Base-by-base conservation (phyloP, 257 asterid species). In the Lantana camara region DNA sequence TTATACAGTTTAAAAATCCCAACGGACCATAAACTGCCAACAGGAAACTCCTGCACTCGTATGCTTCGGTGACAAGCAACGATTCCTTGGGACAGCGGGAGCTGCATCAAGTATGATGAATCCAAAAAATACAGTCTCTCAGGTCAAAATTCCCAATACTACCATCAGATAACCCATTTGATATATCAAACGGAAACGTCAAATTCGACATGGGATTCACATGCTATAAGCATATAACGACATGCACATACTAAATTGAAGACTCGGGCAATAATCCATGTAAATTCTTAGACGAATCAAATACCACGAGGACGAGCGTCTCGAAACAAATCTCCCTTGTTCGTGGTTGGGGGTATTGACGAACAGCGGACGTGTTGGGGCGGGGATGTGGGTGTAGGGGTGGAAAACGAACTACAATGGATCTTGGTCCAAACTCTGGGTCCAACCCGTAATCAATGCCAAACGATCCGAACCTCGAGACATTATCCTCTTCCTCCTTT, bases 21-120 rank as follows among this genome's bases (percentile, higher is more conserved):
- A n/a, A n/a, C n/a, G n/a, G n/a, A n/a, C n/a, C n/a, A n/a, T n/a
- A n/a, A n/a, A n/a, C n/a, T n/a, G n/a, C n/a, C n/a, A n/a, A n/a
- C n/a, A n/a, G 19, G 90, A 85, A 67, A 93, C 99, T 7, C 97
- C 99, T 46, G 83, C 97, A 11, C 4, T 93, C 41, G 99, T 93
- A 20, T 93, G 95, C 73, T 93, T 93, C 46, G 96, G 99, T 4
- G 97, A 93, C 29, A 93, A 93, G 79, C 97, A 93, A 67, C 80
- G 99, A 17, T 93, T 93, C 73, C 96, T 93, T 12, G 97, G 99
- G 14, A 93, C 97, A 2, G 96, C 99, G 7, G 99, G 99, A 37
- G 96, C 99, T 56, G 96, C 99, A 13, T 74, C 99, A 3, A 93
- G 97, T 67, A 53, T 84, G 99, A 93, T 85, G 97, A 93, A 93